Evolutionary conservation across 805 yeast species (phyloP), one percentile per base, ranked within the genome.

Genomic region (Tetrapisispora arboricola): DNA sequence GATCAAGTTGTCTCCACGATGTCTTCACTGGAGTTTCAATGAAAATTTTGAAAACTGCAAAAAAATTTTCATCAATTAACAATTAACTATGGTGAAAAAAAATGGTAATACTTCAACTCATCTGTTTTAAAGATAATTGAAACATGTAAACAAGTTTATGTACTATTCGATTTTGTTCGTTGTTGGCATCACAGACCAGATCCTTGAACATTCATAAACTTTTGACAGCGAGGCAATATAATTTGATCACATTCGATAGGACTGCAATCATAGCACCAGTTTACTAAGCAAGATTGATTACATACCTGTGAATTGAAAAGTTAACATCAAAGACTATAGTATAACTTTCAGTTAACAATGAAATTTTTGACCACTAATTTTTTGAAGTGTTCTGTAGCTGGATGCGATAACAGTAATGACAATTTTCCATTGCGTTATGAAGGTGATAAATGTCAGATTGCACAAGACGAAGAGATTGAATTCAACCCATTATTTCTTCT

Each of bases 291-390:
- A n/a, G n/a, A n/a, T n/a, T n/a, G n/a, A n/a, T n/a, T n/a, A n/a
- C n/a, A n/a, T n/a, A n/a, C n/a, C n/a, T n/a, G n/a, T n/a, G n/a
- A n/a, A n/a, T n/a, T n/a, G n/a, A n/a, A n/a, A n/a, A n/a, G n/a
- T n/a, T n/a, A n/a, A n/a, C n/a, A 22, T 10, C 6, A 22, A 7
- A 22, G 6, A 22, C 25, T 7, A 22, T 22, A 22, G 10, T 22
- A 22, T 22, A 22, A 22, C 25, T n/a, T n/a, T 24, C 15, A 9
- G 13, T 8, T 8, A 26, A 10, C 8, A 18, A 90, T 90, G 98
- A 90, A 92, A 66, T 78, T 90, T 54, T 67, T 92, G 21, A 90
- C 98, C n/a, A 84, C 96, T 11, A 92, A 92, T 63, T 92, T 92
- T 63, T 94, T 92, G 47, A 86, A 82, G 59, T 92, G 98, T 64